Base-by-base conservation (phyloP, 331 rosid species). In the Quercus lobata region DNA sequence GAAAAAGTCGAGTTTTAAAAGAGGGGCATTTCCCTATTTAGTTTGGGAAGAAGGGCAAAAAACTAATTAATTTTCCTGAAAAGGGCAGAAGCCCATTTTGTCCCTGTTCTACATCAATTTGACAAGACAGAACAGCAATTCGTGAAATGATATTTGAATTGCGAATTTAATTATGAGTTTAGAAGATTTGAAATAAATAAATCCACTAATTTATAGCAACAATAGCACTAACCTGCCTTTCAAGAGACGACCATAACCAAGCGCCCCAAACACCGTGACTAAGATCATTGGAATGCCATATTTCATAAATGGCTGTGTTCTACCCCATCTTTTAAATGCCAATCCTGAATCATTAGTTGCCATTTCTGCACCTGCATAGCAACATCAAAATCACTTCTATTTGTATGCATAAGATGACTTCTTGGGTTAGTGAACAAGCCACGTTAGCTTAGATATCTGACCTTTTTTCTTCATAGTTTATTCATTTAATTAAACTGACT, bases 201-300 rank as follows among this genome's bases (percentile, higher is more conserved):
- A 25, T 65, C 22, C 12, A 41, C 46, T 41, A 41, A 41, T 41
- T 41, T 41, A 41, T 25, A 54, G 11, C 66, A 17, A 70, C 3
- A 46, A 69, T 35, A 71, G 34, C 55, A 80, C 94, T 57, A 76
- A 91, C 96, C 94, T 87, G 80, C 97, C 97, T 83, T 92, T 96
- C 76, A 92, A 75, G 81, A 95, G 97, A 82, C 89, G 97, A 63
- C 88, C 97, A 62, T 92, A 97, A 49, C 98, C 97, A 78, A 92
- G 37, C 22, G 97, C 85, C 56, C 98, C 97, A 72, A 93, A 56
- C 68, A 90, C 94, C 6, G 97, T 92, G 75, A 95, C 92, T 55
- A 96, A 92, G 80, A 95, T 91, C 97, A 92, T 91, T 68, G 97
- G 98, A 72, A 92, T 92, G 55, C 97, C 98, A 71, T 92, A 94